These are phyloP conservation scores for Suillus brevipes DNA, from an alignment of 768 basidiomycete genomes.

Conservation along the genomic window DNA sequence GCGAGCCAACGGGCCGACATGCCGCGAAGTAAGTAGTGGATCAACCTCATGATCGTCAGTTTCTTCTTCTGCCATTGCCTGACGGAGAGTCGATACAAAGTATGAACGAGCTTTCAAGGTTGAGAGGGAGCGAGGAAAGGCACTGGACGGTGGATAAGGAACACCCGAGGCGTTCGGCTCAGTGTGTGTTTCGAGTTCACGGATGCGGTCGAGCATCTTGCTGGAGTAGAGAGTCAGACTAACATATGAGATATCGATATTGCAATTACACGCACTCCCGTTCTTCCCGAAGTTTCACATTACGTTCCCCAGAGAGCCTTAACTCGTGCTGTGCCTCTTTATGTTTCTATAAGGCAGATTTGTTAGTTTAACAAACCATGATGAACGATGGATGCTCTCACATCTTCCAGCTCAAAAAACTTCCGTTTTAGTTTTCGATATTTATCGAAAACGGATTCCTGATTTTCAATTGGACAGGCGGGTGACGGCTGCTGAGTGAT, in stretches of 20 bases:
- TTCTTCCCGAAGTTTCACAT: conserved; percentile 61
- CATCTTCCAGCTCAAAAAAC: conserved; percentile 71
- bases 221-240: conserved; percentile 32
- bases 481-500: conserved; percentile 28
- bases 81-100: conserved; percentile 49
- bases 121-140: conserved; percentile 50
- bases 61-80: conserved; percentile 46
- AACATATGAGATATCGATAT: conserved; percentile 2
- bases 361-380: conserved; percentile 14
- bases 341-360: conserved; percentile 47
- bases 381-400: conserved; percentile 34
- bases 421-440: conserved; percentile 65
- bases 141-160: conserved; percentile 43
- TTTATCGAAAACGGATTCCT: conserved; percentile 55
- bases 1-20: conserved; percentile 45
- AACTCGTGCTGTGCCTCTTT: conserved; percentile 60
- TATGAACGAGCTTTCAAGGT: conserved; percentile 42
- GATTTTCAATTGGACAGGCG: conserved; percentile 37
- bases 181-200: conserved; percentile 53
- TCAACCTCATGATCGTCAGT: conserved; percentile 46
- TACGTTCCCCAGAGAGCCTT: conserved; percentile 61
- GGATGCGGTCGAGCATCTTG: conserved; percentile 57
- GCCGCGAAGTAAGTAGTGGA: conserved; percentile 46
- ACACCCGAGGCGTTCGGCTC: conserved; percentile 30
- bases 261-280: conserved; percentile 48